phyloP scores from a whole-genome alignment of 345 rosid species.

The Salix arbutifolia region DNA sequence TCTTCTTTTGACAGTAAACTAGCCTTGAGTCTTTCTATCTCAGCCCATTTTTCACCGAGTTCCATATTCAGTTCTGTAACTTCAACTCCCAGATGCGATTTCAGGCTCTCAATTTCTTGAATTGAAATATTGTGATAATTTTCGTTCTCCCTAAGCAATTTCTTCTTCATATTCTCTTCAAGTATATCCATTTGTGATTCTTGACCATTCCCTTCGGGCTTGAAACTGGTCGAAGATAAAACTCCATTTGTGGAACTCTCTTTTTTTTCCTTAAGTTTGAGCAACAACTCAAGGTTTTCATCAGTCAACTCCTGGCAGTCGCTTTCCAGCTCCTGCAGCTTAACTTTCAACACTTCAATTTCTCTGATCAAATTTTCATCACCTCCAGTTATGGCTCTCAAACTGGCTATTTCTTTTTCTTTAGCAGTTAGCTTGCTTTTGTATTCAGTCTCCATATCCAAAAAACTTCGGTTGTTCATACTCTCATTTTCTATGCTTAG shows the following conservation, averaged over 20 bases:
- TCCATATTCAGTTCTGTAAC: slow-evolving; percentile 25
- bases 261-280: slow-evolving; percentile 38
- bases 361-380: slow-evolving; percentile 26
- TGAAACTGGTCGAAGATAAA: background rate
- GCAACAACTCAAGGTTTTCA: slow-evolving; percentile 50
- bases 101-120: slow-evolving; percentile 32
- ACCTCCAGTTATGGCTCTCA: slow-evolving; percentile 20
- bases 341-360: slow-evolving; percentile 36
- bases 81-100: slow-evolving; percentile 31
- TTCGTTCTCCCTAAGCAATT: slow-evolving; percentile 29
- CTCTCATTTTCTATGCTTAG: slow-evolving; percentile 1
- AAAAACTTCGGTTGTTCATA: slow-evolving; percentile 8
- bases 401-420: slow-evolving; percentile 32
- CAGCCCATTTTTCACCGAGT: slow-evolving; percentile 16
- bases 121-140: slow-evolving; percentile 19
- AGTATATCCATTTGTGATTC: slow-evolving; percentile 16
- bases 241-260: slow-evolving; percentile 14
- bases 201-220: slow-evolving; percentile 10
- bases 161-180: slow-evolving; percentile 34
- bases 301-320: slow-evolving; percentile 66
- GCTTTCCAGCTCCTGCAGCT: slow-evolving; percentile 48
- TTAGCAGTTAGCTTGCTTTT: slow-evolving; percentile 25
- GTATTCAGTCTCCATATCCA: slow-evolving; percentile 20
- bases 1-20: slow-evolving; percentile 35
- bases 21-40: slow-evolving; percentile 33